Evolutionary conservation across 2,329 filamentous ascomycete genomes (phyloP), one percentile per base, ranked within the genome.

Genomic region (Ilyonectria mors-panacis): DNA sequence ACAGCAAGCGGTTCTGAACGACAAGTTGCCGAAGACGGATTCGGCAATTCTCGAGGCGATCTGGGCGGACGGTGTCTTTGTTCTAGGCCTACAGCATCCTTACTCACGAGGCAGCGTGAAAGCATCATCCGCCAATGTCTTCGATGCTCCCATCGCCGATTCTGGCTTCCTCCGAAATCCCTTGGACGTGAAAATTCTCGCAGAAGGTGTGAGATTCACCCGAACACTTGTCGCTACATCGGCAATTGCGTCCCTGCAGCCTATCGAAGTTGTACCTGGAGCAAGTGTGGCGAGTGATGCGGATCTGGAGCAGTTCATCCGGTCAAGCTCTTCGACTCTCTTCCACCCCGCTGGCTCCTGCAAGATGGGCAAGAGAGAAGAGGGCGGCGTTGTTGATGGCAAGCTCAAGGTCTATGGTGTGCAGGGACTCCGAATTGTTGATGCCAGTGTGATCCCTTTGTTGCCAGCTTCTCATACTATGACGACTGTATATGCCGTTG

Each of bases 351-450:
- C 60, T 9, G 72, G 72, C 0, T 68, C 72, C 1, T 70, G 66
- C 30, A 69, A 73, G 59, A 85, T 87, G 79, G 76, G 85, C 59
- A 81, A 80, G 9, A 76, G 77, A 6, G 78, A 78, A 4, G 75
- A 82, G 1, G 85, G 84, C 4, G 85, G 84, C 23, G 74, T 77
- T 1, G 75, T 77, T 9, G 75, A 76, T 1, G 42, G 61, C 21
- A 45, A 72, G 17, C 71, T 77, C 39, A 56, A 65, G 15, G 76
- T 77, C 2, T 71, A 77, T 15, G 75, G 73, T 1, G 53, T 76
- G 0, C 19, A 58, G 28, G 68, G 70, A 1, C 67, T 77, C 4
- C 63, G 75, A 0, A 82, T 86, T 13, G 83, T 85, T 0, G 81
- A 83, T 65, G 73, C 74, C 1, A 75, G 75, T 39, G 68, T 77